Base-by-base conservation (phyloP, 2,329 filamentous ascomycete genomes). In the Myriosclerotinia curreyana region DNA sequence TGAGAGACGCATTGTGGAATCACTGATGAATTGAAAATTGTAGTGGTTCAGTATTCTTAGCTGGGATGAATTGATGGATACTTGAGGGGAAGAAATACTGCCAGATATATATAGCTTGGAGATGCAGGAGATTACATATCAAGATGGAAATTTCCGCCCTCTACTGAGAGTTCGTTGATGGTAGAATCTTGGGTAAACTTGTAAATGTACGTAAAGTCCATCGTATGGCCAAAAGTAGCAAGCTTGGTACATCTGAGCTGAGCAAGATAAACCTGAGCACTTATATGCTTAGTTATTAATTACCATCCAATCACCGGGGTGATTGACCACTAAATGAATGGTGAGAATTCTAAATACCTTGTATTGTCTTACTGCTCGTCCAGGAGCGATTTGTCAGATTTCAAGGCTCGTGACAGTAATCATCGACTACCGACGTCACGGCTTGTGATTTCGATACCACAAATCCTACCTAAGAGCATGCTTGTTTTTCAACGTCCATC, bases 201-300 rank as follows among this genome's bases (percentile, higher is more conserved):
- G n/a, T 20, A 20, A 38, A 31, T 36, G 20, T 25, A 36, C 14
- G 20, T 59, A 28, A 36, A 48, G 15, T 60, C 17, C 31, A 25
- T 60, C 28, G 44, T 51, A 51, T 51, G 46, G 34, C 58, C 34
- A 50, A 20, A 60, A 49, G 34, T 31, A 38, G 34, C n/a, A 28
- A 59, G 34, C 28, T 22, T n/a, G 28, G 34, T 14, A 3, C 15
- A 38, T 52, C 20, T 22, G 20, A 36, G 11, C 25, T 15, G 48
- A 28, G 17, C 7, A 50, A 50, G 22, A 50, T 6, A 28, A 8
- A 3, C 20, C 3, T 20, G 42, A 9, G 17, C 17, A 44, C 42
- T 44, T n/a, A 44, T 44, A 20, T 5, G 17, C 17, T 44, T 44
- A 17, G 20, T n/a, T 44, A 17, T 38, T 11, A 38, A 17, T n/a